Conservation (phyloP, 148 eudicot species). For the Spergularia bocconei region DNA sequence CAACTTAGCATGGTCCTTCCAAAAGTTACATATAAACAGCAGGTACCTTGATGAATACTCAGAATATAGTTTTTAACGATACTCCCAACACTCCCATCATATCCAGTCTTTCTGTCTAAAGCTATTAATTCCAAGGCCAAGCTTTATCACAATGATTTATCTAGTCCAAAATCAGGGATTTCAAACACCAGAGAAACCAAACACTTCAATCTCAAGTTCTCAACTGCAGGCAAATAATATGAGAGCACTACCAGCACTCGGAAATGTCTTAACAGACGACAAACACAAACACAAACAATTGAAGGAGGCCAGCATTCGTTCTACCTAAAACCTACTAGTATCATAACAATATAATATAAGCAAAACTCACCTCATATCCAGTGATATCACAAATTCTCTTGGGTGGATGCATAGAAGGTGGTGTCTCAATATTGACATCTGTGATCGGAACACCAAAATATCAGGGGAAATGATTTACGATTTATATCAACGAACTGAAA, state of each 20-base stretch:
- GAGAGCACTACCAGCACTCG: neutral
- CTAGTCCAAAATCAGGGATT: neutral
- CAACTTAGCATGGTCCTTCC: neutral
- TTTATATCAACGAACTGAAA: neutral
- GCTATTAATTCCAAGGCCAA: neutral
- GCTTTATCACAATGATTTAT: neutral
- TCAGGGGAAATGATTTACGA: neutral
- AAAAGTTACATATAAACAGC: too few relatives aligned
- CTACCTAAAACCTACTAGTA: neutral
- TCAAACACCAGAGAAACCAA: constrained; percentile 1
- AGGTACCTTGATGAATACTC: too few relatives aligned
- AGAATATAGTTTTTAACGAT: neutral
- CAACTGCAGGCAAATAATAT: neutral
- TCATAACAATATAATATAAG: neutral
- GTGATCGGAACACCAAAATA: constrained; percentile 26
- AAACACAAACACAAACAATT: neutral
- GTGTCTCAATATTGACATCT: constrained; percentile 91
- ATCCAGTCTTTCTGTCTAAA: neutral
- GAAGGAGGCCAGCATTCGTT: neutral
- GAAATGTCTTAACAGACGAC: neutral
- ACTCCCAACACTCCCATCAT: neutral
- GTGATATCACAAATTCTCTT: constrained; percentile 90
- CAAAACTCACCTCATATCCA: constrained; percentile 69
- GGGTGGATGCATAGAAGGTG: constrained; percentile 92
- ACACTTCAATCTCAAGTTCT: neutral